Evolutionary conservation across 106 monocot genomes (phyloP), one percentile per base, ranked within the genome.

Genomic region (Iris macrosiphon): DNA sequence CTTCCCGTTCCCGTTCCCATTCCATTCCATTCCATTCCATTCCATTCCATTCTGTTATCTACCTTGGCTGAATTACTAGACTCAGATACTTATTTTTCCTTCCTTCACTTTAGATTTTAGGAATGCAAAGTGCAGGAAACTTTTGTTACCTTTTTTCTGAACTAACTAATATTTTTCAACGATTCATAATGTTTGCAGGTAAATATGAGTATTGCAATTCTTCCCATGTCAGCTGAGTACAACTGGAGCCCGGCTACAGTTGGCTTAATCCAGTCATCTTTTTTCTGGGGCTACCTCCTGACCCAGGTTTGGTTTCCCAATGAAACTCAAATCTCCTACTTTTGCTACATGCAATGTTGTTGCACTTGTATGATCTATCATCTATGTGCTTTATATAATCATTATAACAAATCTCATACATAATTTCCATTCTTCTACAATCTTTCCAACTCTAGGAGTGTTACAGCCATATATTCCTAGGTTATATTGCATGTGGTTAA

Each of bases 261-360:
- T 29, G 92, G 92, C 3, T 69, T 93, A 45, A 83, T 93, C 53
- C 92, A 93, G 31, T 93, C 92, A 18, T 93, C 92, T 33, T 87
- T 93, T 40, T 93, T 93, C 79, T 92, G 92, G 92, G 92, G 92
- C 34, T 93, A 93, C 68, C 87, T 93, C 25, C 87, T 93, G 52
- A 93, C 92, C 19, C 92, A 93, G 92, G 92, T 92, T 35, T 6
- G 58, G n/a, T n/a, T n/a, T n/a, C n/a, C n/a, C n/a, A n/a, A n/a
- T 52, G 7, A 0, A 6, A 22, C 19, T 15, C 29, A 18, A 0
- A 16, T 44, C 48, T 8, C 25, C 3, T 48, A 7, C 48, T 23
- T 48, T 6, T 17, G 19, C 19, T 19, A 9, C 15, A 3, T 9
- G 14, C 14, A 39, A 39, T 11, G 16, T 9, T 46, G 16, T 20